Base-by-base conservation (phyloP, 2,329 filamentous ascomycete species). In the Huntiella savannae region DNA sequence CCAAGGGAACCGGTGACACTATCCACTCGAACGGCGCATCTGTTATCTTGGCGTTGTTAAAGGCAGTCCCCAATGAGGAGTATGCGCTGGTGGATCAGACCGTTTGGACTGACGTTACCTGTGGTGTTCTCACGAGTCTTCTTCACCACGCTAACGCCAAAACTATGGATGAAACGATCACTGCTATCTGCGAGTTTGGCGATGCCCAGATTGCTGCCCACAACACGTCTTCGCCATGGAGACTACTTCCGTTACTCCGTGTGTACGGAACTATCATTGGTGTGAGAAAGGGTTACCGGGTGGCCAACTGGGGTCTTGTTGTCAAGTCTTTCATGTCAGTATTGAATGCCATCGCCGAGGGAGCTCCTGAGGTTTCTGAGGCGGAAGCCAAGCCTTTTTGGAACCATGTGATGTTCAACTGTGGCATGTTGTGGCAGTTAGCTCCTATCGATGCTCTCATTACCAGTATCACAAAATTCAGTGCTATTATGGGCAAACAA, bases 391-490 rank as follows among this genome's bases (percentile, higher is more conserved):
- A 59, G 4, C 56, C 64, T 32, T 55, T 77, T n/a, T 80, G 76
- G 76, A 67, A 67, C 42, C 63, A 64, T 40, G 54, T 77, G 5
- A 61, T 79, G n/a, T 62, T 71, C 45, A 75, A 69, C 51, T 60
- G 67, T 49, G 69, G 82, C 13, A 75, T 87, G 48, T 65, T 79
- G 2, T 76, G 92, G 58, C 77, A 84, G 53, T 71, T 77, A 53
- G 80, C 85, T 4, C 77, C 87, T 1, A 77, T 94, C 58, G 83
- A 93, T 54, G 71, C 79, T 5, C 64, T 92, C 33, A 77, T 93
- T 37, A 74, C 82, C 1, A 71, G 74, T 34, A 71, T 87, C 48
- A 70, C 73, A 12, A 62, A 73, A 3, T 68, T 93, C 40, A 72
- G 75, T 57, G 74, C 79, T 33, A 64, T 66, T 3, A 63, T 93